Evolutionary conservation across 2,329 filamentous ascomycete genomes (phyloP), one percentile per base, ranked within the genome.

Genomic region (Capronia coronata): DNA sequence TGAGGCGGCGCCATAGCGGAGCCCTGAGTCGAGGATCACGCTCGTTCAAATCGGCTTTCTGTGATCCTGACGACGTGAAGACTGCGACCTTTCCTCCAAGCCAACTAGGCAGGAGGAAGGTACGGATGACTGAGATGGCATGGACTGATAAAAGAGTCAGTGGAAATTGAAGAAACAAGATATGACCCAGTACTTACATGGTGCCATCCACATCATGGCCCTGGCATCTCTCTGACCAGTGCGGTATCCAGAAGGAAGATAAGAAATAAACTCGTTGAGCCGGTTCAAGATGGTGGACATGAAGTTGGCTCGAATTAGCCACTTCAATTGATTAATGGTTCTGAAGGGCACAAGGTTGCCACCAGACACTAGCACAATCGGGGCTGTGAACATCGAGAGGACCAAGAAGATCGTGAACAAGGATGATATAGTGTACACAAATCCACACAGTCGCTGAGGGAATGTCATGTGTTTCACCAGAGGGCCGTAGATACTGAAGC

Each of bases 141-240:
- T 47, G 43, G 39, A 49, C 39, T 49, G 25, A 2, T 29, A 2
- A 2, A 34, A n/a, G 9, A 6, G 30, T 34, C n/a, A 25, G 11
- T 19, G 10, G 16, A 21, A 9, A 19, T 44, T 19, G 19, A 11
- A 13, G 14, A 8, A 38, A 5, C 7, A 35, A 38, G 16, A 29
- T 7, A 30, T 11, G n/a, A 9, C 4, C 7, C 16, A 19, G 1
- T 10, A 51, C 51, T 51, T 35, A 65, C 76, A 79, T 0, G 75
- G 75, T 16, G 76, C 70, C 75, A 79, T 79, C 75, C 76, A 79
- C 23, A 79, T 66, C 62, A 76, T 72, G 48, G 73, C 73, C 2
- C 72, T 65, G 0, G 69, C 67, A 32, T 74, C 74, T 42, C 75
- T 70, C 59, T 75, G 74, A 2, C 73, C 75, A 7, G 73, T 72